phyloP scores from a whole-genome alignment of 371 early-diverging fungal species.

The Smittium mucronatum region DNA sequence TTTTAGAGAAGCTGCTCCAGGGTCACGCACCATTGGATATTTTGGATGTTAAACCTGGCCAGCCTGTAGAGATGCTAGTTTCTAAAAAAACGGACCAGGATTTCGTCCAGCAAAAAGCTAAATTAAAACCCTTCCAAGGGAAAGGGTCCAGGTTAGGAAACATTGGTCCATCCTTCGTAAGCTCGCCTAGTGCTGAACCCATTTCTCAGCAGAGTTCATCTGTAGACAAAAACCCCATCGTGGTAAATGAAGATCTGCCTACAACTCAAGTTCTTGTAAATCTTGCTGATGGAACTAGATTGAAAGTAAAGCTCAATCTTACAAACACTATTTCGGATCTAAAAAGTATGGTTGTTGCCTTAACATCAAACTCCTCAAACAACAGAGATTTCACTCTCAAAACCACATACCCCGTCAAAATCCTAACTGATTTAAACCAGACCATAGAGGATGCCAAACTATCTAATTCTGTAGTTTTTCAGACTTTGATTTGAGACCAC shows the following conservation, averaged over 20 bases:
- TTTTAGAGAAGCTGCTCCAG: slow-evolving; percentile 68
- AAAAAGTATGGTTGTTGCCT: slow-evolving; percentile 19
- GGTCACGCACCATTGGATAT: slow-evolving; percentile 68
- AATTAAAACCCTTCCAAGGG: slow-evolving; percentile 61
- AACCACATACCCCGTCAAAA: neutral
- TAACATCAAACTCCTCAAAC: slow-evolving; percentile 50
- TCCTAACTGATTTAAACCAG: slow-evolving; percentile 7
- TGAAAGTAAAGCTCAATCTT: slow-evolving; percentile 78
- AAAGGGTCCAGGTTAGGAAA: slow-evolving; percentile 70
- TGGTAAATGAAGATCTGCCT: slow-evolving; percentile 61
- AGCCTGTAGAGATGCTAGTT: slow-evolving; percentile 83
- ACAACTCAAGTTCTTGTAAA: slow-evolving; percentile 80
- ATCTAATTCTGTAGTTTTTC: slow-evolving; percentile 36
- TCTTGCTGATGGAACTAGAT: slow-evolving; percentile 78
- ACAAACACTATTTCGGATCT: slow-evolving; percentile 80
- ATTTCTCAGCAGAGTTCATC: slow-evolving; percentile 23
- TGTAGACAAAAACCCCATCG: slow-evolving; percentile 25
- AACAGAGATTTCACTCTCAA: slow-evolving; percentile 9
- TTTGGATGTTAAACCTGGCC: slow-evolving; percentile 79
- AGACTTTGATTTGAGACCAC: too few species aligned
- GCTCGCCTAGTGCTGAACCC: slow-evolving; percentile 21
- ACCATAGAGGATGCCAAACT: slow-evolving; percentile 11
- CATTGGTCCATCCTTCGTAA: slow-evolving; percentile 25
- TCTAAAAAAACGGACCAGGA: slow-evolving; percentile 70
- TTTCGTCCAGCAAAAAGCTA: slow-evolving; percentile 65